phyloP scores from a whole-genome alignment of 208 protist genomes.

The Wallacemonas rigidus region DNA sequence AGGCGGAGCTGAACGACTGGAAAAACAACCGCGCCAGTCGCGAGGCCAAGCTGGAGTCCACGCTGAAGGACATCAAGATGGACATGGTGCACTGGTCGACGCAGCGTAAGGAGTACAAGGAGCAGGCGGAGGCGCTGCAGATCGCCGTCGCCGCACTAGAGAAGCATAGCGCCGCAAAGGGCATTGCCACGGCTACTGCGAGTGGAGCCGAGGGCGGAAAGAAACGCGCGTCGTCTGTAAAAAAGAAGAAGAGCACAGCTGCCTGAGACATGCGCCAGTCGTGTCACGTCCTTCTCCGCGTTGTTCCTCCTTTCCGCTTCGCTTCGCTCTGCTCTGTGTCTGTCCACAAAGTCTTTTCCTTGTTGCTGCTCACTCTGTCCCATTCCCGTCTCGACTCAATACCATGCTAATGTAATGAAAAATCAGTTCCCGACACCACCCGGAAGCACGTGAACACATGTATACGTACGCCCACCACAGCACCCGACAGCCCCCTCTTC shows the following conservation, averaged over 20 bases:
- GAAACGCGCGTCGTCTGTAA: constrained; percentile 11
- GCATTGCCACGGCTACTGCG: background rate
- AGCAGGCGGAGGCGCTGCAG: constrained; percentile 44
- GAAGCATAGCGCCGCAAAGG: constrained; percentile 22
- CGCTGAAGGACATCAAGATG: constrained; percentile 47
- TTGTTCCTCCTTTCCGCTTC: background rate
- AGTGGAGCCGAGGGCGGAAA: background rate
- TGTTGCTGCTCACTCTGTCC: background rate
- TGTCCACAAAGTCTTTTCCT: background rate
- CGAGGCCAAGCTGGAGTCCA: constrained; percentile 47
- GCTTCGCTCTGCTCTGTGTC: background rate
- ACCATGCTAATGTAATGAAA: background rate
- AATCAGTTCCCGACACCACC: background rate
- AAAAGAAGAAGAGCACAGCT: constrained; percentile 31
- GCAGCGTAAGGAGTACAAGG: constrained; percentile 67
- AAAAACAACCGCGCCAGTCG: constrained; percentile 52
- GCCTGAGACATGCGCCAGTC: background rate
- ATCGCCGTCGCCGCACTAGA: constrained; percentile 44
- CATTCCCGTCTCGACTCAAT: background rate
- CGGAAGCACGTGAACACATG: background rate
- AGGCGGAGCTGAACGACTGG: constrained; percentile 59
- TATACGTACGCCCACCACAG: too few species aligned
- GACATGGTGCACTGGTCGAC: constrained; percentile 58
- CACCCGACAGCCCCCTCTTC: background rate
- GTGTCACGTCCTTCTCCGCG: background rate